These are phyloP conservation scores for Oidiodendron maius DNA, from an alignment of 495 filamentous ascomycete species.

Conservation along the genomic window DNA sequence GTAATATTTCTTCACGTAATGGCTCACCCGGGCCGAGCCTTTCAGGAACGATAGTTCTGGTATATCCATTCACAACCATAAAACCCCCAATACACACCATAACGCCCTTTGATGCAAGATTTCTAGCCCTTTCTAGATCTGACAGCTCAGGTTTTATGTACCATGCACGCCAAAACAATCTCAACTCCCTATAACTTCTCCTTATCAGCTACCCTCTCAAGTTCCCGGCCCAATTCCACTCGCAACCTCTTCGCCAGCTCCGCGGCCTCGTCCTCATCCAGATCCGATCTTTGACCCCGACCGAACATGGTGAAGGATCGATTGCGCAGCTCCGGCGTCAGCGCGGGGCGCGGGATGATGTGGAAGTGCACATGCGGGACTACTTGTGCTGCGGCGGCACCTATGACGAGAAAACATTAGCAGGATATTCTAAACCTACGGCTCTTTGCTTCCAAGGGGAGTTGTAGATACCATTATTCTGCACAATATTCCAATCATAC, in stretches of 20 bases:
- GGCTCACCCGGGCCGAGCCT: no score
- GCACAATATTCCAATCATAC: slow-evolving; percentile 83
- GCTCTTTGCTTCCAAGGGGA: no score
- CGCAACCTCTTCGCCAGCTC: slow-evolving; percentile 58
- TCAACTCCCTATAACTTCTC: slow-evolving; percentile 14
- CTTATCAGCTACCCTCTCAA: slow-evolving; percentile 7
- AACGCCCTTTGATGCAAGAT: not conserved
- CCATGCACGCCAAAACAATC: no score
- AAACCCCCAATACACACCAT: not conserved
- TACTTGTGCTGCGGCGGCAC: slow-evolving; percentile 78
- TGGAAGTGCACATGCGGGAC: slow-evolving; percentile 92
- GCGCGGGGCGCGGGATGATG: slow-evolving; percentile 66
- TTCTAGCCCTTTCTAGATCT: not conserved
- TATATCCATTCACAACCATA: no score
- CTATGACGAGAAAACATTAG: slow-evolving; percentile 27
- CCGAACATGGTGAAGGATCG: slow-evolving; percentile 77
- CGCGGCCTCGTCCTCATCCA: slow-evolving; percentile 80
- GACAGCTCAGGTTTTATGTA: not conserved
- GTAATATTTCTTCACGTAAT: no score
- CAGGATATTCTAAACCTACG: not conserved
- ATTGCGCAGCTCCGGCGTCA: slow-evolving; percentile 39
- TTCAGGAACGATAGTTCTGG: no score
- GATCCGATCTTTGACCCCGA: slow-evolving; percentile 68
- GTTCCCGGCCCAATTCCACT: slow-evolving; percentile 40
- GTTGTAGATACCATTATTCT: slow-evolving; percentile 72